Evolutionary conservation across 495 filamentous ascomycete species (phyloP).

Genomic region (Poronia punctata): DNA sequence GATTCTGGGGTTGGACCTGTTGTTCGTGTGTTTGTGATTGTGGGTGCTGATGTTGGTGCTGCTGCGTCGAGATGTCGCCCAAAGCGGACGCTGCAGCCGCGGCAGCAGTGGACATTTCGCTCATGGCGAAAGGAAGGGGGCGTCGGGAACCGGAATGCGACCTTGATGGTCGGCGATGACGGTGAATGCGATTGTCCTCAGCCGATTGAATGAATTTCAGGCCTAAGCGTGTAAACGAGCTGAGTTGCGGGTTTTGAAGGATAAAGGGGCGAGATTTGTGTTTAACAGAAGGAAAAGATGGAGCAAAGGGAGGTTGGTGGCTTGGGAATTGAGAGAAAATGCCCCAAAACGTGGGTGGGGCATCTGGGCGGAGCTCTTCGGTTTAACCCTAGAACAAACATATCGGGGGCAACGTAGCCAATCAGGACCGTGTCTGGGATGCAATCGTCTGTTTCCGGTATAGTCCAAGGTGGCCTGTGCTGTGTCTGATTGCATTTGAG

Average conservation of each 20-base stretch:
- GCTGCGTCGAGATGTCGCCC: no score
- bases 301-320: slow-evolving; percentile 18
- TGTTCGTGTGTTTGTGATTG: background rate
- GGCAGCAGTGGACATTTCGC: slow-evolving; percentile 20
- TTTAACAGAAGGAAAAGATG: slow-evolving; percentile 27
- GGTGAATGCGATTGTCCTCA: slow-evolving; percentile 15
- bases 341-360: slow-evolving; percentile 9
- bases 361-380: background rate
- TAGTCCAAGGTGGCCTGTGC: slow-evolving; percentile 22
- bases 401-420: background rate
- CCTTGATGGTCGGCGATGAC: slow-evolving; percentile 7
- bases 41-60: background rate
- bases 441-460: slow-evolving; percentile 8
- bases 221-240: slow-evolving; percentile 31
- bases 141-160: slow-evolving; percentile 4
- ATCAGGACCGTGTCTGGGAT: background rate
- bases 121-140: slow-evolving; percentile 11
- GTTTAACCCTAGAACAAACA: slow-evolving; percentile 1
- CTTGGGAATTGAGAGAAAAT: slow-evolving; percentile 11
- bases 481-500: slow-evolving; percentile 23
- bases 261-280: slow-evolving; percentile 29
- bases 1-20: background rate
- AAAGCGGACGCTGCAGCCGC: slow-evolving; percentile 14
- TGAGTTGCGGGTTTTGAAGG: slow-evolving; percentile 24
- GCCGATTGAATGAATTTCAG: slow-evolving; percentile 27